Evolutionary conservation across 345 rosid species (phyloP).

Genomic region (Litchi chinensis): DNA sequence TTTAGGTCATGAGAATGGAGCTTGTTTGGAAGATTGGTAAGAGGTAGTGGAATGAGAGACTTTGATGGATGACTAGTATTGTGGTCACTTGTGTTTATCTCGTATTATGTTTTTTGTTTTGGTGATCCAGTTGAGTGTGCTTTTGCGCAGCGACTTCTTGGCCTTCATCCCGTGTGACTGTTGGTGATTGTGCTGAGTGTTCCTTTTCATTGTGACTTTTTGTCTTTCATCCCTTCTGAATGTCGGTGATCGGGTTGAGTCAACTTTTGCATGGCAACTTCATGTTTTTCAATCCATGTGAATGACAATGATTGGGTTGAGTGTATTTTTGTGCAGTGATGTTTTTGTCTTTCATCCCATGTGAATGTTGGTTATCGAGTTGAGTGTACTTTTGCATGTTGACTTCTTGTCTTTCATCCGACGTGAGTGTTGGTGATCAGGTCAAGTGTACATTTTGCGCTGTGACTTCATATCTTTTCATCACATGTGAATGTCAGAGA

Average conservation of each 20-base stretch:
- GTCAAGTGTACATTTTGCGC: not conserved
- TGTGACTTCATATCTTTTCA: not conserved
- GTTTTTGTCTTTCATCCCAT: not conserved
- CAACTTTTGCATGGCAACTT: not conserved
- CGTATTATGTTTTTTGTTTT: not conserved
- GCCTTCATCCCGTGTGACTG: not conserved
- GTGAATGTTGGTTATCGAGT: not conserved
- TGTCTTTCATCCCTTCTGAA: not conserved
- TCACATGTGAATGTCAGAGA: not conserved
- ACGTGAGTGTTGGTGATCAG: not conserved
- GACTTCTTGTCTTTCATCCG: not conserved
- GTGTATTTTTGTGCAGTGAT: not conserved
- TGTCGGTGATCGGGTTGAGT: not conserved
- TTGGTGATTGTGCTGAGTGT: not conserved
- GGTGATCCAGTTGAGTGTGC: not conserved
- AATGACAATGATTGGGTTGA: not conserved
- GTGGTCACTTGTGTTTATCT: not conserved
- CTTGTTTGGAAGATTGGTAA: not conserved
- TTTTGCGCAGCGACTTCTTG: not conserved
- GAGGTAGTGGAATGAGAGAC: not conserved
- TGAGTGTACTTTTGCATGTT: not conserved
- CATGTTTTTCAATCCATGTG: not conserved
- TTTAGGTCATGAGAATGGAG: not conserved
- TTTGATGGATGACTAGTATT: not conserved
- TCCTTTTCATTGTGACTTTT: not conserved